Base-by-base conservation (phyloP, 495 filamentous ascomycete genomes). In the Aspergillus campestris region DNA sequence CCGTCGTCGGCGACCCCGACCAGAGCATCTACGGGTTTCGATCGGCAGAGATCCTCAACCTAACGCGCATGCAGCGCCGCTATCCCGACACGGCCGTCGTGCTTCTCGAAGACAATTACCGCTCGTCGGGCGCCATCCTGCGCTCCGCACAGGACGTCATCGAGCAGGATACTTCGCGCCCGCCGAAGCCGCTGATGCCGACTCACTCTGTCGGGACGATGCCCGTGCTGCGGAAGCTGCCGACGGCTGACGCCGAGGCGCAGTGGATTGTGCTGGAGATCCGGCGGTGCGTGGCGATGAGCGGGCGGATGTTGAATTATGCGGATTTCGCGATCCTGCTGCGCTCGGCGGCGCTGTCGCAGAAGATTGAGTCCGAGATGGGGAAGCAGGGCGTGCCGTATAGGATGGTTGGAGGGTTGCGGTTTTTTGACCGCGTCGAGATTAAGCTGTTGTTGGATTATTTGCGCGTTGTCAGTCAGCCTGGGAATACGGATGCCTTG, bases 21-120 rank as follows among this genome's bases (percentile, higher is more conserved):
- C 94, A 99, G 58, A 95, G 90, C 53, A 99, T 99, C 42, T 99
- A 99, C 57, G 87, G 91, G 5, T 99, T 94, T 71, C 83, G 94
- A n/a, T 91, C 88, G 5, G 94, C 94, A 14, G 92, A 99, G 64
- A 90, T 94, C 51, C 79, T 84, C 59, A 99, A 99, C 59, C 71
- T 97, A 32, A 75, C 77, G 48, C 75, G 83, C 2, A 83, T 99
- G 79, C 77, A 86, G 47, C 67, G 66, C 33, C 78, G 82, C 34
- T 96, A 89, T 56, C 78, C 78, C 0, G 80, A 86, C 35, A 91
- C 88, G 1, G 74, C 86, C 0, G 78, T 90, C 13, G 82, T 96
- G 13, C 80, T 88, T 12, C 71, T 99, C n/a, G 88, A 95, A 56
- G 82, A 95, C 45, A 99, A 97, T 50, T 99, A 99, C 59, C 79